Percentiles rank a stretch among this genome's conserved stretches.
phyloP scores from a whole-genome alignment of 306 rosid species.

The Trifolium repens region DNA sequence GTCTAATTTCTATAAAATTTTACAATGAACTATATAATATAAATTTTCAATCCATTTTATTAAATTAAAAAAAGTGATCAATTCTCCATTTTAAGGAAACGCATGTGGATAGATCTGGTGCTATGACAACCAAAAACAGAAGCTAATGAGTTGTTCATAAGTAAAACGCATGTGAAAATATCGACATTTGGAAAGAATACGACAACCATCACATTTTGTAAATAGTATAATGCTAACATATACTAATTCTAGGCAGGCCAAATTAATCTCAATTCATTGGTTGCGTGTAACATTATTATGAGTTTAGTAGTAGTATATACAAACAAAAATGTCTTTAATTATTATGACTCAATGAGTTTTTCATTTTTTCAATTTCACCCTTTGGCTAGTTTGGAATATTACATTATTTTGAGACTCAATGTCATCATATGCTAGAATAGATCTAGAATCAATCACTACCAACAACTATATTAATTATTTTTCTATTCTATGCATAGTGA shows the following conservation, averaged over 20 bases:
- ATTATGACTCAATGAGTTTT: neutral
- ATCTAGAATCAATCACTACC: constrained; percentile 1
- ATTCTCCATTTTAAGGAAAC: neutral
- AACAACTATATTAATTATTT: neutral
- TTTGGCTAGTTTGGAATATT: constrained; percentile 44
- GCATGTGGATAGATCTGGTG: constrained; percentile 9
- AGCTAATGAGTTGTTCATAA: constrained; percentile 20
- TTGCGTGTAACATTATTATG: constrained; percentile 23
- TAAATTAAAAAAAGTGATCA: neutral
- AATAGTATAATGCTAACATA: neutral
- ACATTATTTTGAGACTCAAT: constrained; percentile 43
- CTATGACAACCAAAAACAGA: constrained; percentile 32
- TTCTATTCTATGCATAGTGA: neutral
- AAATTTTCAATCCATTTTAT: too few relatives aligned
- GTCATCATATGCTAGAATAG: constrained; percentile 43
- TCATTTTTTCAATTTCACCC: neutral
- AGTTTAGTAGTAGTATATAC: constrained; percentile 8
- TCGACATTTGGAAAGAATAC: neutral
- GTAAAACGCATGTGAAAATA: constrained; percentile 1
- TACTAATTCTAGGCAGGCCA: neutral
- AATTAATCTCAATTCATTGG: constrained; percentile 10
- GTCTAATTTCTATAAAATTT: too few relatives aligned
- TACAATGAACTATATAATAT: too few relatives aligned
- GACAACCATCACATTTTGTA: constrained; percentile 32
- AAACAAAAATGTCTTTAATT: neutral